These are phyloP conservation scores for Xylaria longipes DNA, from an alignment of 495 filamentous ascomycete species.

Conservation along the genomic window DNA sequence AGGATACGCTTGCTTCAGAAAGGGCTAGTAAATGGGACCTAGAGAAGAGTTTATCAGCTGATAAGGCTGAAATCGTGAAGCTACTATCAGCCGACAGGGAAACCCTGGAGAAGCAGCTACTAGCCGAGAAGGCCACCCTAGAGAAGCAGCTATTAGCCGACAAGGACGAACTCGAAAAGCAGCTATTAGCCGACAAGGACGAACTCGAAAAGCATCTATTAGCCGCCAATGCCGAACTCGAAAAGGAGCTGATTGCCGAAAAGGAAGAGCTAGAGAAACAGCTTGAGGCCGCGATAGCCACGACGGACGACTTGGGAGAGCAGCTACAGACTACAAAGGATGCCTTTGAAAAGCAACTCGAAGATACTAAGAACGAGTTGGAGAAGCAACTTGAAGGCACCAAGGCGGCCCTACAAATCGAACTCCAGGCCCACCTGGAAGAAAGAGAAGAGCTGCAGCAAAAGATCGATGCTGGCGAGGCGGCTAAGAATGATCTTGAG, in stretches of 20 bases:
- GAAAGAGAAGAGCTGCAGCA: slow-evolving; percentile 24
- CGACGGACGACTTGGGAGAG: slow-evolving; percentile 10
- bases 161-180: slow-evolving; percentile 6
- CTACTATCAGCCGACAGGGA: slow-evolving; percentile 13
- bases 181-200: slow-evolving; percentile 5
- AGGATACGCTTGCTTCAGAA: slow-evolving; percentile 29
- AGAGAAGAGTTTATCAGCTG: slow-evolving; percentile 2
- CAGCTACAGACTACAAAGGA: slow-evolving; percentile 11
- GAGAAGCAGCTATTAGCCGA: slow-evolving; percentile 9
- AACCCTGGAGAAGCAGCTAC: slow-evolving; percentile 13
- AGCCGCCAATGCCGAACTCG: not conserved
- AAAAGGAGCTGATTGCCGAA: slow-evolving; percentile 7
- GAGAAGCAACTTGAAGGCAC: slow-evolving; percentile 28
- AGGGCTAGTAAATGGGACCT: slow-evolving; percentile 25
- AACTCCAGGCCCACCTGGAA: slow-evolving; percentile 18
- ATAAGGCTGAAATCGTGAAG: slow-evolving; percentile 3
- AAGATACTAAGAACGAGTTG: slow-evolving; percentile 14
- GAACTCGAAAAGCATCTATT: slow-evolving; percentile 1
- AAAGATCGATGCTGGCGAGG: slow-evolving; percentile 20
- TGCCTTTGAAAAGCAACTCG: slow-evolving; percentile 4
- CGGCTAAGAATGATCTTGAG: slow-evolving; percentile 37
- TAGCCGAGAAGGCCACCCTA: not conserved
- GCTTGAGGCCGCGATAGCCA: slow-evolving; percentile 39
- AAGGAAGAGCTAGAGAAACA: slow-evolving; percentile 43
- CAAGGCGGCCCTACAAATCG: slow-evolving; percentile 31